These are phyloP conservation scores for Fusarium albidum DNA, from an alignment of 2,329 filamentous ascomycete genomes.

Conservation along the genomic window DNA sequence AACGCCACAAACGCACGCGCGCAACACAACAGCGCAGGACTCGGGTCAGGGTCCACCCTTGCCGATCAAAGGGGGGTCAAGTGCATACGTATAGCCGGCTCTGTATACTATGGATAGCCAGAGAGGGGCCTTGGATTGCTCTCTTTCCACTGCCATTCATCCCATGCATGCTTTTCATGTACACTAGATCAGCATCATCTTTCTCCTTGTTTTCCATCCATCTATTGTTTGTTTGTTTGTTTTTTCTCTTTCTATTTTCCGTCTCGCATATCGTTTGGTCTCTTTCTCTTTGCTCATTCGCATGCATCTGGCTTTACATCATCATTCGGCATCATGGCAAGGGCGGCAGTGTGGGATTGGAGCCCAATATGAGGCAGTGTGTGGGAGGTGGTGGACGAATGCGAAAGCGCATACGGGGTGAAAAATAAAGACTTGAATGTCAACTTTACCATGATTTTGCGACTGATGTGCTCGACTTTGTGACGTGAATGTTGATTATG, in stretches of 20 bases:
- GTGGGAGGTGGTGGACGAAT: conserved; percentile 23
- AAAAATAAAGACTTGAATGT: conserved; percentile 26
- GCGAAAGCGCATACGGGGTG: conserved; percentile 23
- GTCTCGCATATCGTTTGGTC: background rate
- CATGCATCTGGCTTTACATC: conserved; percentile 31
- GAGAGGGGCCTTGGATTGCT: conserved; percentile 37
- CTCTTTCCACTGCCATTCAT: conserved; percentile 10
- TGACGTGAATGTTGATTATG: background rate
- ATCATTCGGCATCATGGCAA: conserved; percentile 24
- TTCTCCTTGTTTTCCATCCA: conserved; percentile 5
- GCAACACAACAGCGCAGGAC: conserved; percentile 7
- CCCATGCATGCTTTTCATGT: conserved; percentile 29
- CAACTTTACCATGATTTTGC: conserved; percentile 9
- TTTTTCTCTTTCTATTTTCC: conserved; percentile 7
- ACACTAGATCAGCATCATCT: conserved; percentile 30
- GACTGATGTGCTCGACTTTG: background rate
- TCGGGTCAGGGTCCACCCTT: too few species aligned
- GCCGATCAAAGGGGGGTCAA: conserved; percentile 7
- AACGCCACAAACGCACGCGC: too few species aligned
- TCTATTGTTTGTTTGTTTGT: conserved; percentile 5
- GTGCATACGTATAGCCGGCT: conserved; percentile 37
- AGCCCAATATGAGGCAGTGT: conserved; percentile 15
- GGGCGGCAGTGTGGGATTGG: background rate
- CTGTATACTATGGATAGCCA: conserved; percentile 36
- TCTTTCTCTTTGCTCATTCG: conserved; percentile 15